A percentile compares a stretch with the other conserved stretches of the same genome.
These are phyloP conservation scores for Bisporella sp. DNA, from an alignment of 2,329 filamentous ascomycete genomes.

Conservation along the genomic window DNA sequence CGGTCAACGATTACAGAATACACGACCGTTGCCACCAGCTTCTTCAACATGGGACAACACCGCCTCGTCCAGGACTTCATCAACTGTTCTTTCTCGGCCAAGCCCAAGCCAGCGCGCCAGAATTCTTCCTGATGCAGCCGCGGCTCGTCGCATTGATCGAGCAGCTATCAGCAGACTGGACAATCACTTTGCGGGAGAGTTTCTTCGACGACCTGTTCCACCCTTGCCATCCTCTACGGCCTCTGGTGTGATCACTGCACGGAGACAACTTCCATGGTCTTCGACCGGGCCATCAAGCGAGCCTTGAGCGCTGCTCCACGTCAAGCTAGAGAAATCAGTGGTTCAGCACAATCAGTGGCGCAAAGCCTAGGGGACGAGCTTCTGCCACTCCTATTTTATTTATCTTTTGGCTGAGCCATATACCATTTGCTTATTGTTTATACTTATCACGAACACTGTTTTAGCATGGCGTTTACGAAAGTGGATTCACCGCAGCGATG, in stretches of 20 bases:
- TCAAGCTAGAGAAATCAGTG: background rate
- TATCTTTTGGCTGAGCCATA: conserved; percentile 11
- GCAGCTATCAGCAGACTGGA: conserved; percentile 5
- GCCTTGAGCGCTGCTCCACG: background rate
- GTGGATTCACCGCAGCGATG: background rate
- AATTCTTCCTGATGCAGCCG: conserved; percentile 1
- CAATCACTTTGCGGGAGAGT: conserved; percentile 7
- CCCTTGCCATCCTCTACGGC: background rate
- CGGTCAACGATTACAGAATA: background rate
- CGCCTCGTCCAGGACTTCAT: background rate
- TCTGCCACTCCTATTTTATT: no score
- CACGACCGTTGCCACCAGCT: background rate
- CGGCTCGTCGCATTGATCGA: background rate
- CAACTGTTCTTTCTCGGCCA: conserved; percentile 4
- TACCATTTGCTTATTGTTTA: conserved; percentile 3
- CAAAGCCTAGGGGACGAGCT: no score
- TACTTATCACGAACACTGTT: background rate
- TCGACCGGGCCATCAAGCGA: background rate
- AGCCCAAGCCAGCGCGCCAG: conserved; percentile 6
- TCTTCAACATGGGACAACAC: background rate
- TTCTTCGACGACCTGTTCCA: conserved; percentile 9
- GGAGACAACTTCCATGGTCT: background rate
- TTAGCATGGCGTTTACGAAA: conserved; percentile 14
- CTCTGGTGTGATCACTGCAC: background rate
- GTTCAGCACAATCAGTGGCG: background rate